Evolutionary conservation across 371 early-diverging fungal genomes (phyloP), one percentile per base, ranked within the genome.

Genomic region (Amoeboaphelidium protococcarum): DNA sequence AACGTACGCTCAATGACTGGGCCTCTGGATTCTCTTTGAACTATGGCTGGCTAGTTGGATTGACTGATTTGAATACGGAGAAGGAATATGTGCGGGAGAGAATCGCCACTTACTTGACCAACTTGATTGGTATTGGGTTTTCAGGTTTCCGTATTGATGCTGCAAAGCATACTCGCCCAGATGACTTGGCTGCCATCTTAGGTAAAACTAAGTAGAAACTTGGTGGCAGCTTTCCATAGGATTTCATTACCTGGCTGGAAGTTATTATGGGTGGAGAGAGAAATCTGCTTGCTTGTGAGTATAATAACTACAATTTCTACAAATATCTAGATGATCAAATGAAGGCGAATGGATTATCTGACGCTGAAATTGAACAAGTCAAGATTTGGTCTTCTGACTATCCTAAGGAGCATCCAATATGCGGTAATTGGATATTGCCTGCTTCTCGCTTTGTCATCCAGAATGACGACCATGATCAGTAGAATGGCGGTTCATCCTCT

Each of bases 381-480:
- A 55, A 54, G 46, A 54, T 54, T 19, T 54, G 55, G 55, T 42
- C 43, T 20, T 26, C 45, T 16, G 55, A 54, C 40, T 54, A 54
- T 50, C 55, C 55, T 22, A 54, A 54, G 43, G 55, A 54, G 51
- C 23, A 44, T 24, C 53, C 55, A 25, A 40, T 56, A 20, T 54
- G 55, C 23, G 55, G 55, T 19, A 40, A 2, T 26, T 54, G 55
- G 56, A 49, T 42, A 23, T 19, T 56, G 20, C 55, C 55, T n/a
- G 40, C 56, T 23, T 16, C 16, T 13, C 20, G 55, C 19, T 54
- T 54, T 51, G 55, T 54, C 22, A 49, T 54, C 26, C 56, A 54
- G 42, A 53, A 52, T 27, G 53, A 54, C 24, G 56, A 55, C 37
- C 55, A 54, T 27, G 56, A 55, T 42, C 55, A 54, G 56, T 48